phyloP scores from a whole-genome alignment of 306 rosid genomes.

The Vigna radiata region DNA sequence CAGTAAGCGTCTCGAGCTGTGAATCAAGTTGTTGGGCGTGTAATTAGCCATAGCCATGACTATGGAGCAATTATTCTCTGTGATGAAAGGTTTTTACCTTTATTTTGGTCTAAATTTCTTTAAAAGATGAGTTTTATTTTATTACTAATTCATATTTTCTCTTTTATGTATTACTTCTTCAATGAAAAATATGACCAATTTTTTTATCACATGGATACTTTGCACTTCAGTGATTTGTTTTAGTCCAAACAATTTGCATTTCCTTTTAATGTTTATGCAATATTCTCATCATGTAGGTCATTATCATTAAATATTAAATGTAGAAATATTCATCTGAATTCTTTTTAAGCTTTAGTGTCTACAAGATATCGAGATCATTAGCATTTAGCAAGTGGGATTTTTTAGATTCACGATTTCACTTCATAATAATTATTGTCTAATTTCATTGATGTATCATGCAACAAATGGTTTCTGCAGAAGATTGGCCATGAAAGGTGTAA shows the following conservation, averaged over 20 bases:
- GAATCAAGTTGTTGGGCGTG: conserved; percentile 98
- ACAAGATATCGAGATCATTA: too few species aligned
- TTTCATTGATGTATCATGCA: too few species aligned
- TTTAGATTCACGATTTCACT: too few species aligned
- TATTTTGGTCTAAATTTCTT: conserved; percentile 35
- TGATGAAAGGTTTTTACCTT: conserved; percentile 79
- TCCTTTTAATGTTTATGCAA: too few species aligned
- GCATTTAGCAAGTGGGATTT: too few species aligned
- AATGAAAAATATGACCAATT: conserved; percentile 13
- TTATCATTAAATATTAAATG: too few species aligned
- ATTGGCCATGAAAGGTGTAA: too few species aligned
- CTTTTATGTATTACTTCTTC: conserved; percentile 3
- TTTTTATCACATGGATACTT: conserved; percentile 23
- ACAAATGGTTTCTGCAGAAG: too few species aligned
- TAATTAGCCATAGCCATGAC: conserved; percentile 95
- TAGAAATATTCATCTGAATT: too few species aligned
- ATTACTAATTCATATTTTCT: background rate
- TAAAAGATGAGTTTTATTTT: conserved; percentile 15
- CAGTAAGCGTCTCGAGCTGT: conserved; percentile 97
- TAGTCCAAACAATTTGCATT: background rate
- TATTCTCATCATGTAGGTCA: too few species aligned
- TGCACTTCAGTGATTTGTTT: conserved; percentile 18
- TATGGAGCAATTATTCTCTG: conserved; percentile 94
- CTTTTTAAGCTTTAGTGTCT: too few species aligned
- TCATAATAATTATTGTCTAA: too few species aligned